Conservation (phyloP, 1,139 yeast genomes). For the Pichia sp. region DNA sequence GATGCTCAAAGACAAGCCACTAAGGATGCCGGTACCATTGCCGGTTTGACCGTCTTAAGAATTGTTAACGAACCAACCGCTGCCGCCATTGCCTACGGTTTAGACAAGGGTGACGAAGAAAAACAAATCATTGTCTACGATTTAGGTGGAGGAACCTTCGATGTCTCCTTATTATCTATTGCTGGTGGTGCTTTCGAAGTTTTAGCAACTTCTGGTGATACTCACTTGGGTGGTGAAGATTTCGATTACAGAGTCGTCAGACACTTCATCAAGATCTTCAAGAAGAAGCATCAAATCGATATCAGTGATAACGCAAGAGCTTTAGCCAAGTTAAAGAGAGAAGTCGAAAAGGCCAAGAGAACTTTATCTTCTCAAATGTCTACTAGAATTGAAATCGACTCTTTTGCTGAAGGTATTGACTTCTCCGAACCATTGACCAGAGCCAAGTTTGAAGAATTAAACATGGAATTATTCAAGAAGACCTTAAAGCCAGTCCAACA, state of each 20-base stretch:
- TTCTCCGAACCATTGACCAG: constrained; percentile 90
- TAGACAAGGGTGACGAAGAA: constrained; percentile 84
- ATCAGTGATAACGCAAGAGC: constrained; percentile 74
- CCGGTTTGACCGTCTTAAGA: constrained; percentile 92
- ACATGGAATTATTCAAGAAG: constrained; percentile 81
- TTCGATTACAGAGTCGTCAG: constrained; percentile 87
- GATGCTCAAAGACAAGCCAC: constrained; percentile 99
- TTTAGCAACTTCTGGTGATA: constrained; percentile 93
- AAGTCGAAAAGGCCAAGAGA: constrained; percentile 96
- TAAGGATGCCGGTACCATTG: constrained; percentile 96
- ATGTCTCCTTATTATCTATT: constrained; percentile 83
- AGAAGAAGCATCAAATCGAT: constrained; percentile 85
- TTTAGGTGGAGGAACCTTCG: constrained; percentile 97
- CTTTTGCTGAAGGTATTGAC: constrained; percentile 94
- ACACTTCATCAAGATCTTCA: constrained; percentile 81
- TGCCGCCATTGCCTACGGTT: constrained; percentile 97
- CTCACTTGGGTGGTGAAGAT: constrained; percentile 97
- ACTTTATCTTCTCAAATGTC: constrained; percentile 89
- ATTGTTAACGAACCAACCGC: constrained; percentile 99
- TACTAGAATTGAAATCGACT: constrained; percentile 90
- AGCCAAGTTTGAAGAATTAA: constrained; percentile 94
- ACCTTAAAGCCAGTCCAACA: constrained; percentile 93
- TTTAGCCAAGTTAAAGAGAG: constrained; percentile 87
- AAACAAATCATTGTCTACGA: constrained; percentile 91
- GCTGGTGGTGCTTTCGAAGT: constrained; percentile 96